These are phyloP conservation scores for Gentiana dahurica DNA, from an alignment of 257 asterid genomes.

Conservation along the genomic window DNA sequence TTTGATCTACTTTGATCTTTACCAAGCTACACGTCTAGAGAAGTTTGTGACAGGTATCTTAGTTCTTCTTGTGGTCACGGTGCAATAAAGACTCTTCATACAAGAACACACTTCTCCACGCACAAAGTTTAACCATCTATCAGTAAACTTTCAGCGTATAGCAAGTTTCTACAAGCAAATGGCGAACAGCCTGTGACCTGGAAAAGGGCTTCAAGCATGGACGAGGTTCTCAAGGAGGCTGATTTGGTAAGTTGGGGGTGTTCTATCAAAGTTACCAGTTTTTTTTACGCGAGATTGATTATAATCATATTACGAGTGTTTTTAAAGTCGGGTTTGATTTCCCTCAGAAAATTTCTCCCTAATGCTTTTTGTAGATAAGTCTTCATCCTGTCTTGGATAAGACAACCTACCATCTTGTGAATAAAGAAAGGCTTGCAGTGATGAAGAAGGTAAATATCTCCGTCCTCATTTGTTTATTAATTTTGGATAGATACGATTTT, in stretches of 20 bases:
- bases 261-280: too few species aligned
- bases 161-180: conserved; percentile 75
- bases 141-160: conserved; percentile 55
- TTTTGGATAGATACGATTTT: background rate
- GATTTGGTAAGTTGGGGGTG: conserved; percentile 45
- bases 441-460: conserved; percentile 68
- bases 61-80: background rate
- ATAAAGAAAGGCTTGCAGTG: conserved; percentile 77
- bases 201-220: conserved; percentile 88
- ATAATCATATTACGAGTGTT: too few species aligned
- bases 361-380: conserved; percentile 53
- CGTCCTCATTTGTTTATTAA: background rate
- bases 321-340: too few species aligned
- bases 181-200: conserved; percentile 95
- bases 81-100: too few species aligned
- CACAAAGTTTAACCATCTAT: conserved; percentile 2
- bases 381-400: conserved; percentile 90
- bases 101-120: background rate
- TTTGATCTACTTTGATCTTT: conserved; percentile 87
- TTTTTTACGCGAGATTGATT: too few species aligned
- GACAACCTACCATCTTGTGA: conserved; percentile 89
- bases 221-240: conserved; percentile 83
- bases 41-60: conserved; percentile 74
- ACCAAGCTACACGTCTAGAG: conserved; percentile 92
- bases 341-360: background rate